Evolutionary conservation across 2,329 filamentous ascomycete species (phyloP).

Genomic region (Clonostachys rhizophaga): DNA sequence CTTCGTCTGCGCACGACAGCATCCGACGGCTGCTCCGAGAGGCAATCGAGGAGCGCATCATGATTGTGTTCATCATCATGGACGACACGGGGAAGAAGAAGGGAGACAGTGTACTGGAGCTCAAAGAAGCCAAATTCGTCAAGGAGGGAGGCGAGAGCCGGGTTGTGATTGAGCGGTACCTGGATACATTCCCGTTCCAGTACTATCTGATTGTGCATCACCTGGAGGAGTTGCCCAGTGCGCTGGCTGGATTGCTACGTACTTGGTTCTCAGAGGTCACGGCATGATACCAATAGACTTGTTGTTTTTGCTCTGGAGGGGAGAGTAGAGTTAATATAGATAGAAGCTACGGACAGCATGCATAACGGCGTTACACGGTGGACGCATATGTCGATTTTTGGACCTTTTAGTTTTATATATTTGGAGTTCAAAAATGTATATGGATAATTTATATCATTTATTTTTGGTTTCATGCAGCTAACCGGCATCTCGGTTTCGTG

Average conservation of each 20-base stretch:
- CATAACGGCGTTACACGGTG: too few relatives aligned
- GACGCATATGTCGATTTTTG: too few relatives aligned
- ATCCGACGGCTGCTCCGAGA: slow-evolving; percentile 80
- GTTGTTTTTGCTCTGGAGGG: too few relatives aligned
- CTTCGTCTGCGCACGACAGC: slow-evolving; percentile 71
- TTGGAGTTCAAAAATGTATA: too few relatives aligned
- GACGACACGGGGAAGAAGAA: slow-evolving; percentile 51
- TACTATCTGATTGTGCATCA: slow-evolving; percentile 96
- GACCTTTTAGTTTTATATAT: too few relatives aligned
- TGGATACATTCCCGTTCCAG: slow-evolving; percentile 94
- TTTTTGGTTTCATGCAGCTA: too few relatives aligned
- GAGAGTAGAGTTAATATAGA: too few relatives aligned
- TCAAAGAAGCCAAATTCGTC: slow-evolving; percentile 82
- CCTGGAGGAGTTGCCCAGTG: slow-evolving; percentile 83
- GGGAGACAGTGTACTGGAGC: slow-evolving; percentile 73
- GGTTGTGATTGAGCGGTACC: slow-evolving; percentile 82
- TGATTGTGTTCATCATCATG: slow-evolving; percentile 97
- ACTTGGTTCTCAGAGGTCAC: slow-evolving; percentile 86
- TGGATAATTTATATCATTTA: too few relatives aligned
- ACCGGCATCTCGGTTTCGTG: too few relatives aligned
- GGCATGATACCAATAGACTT: neutral
- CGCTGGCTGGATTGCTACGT: slow-evolving; percentile 81
- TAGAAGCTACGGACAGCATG: too few relatives aligned
- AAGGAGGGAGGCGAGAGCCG: slow-evolving; percentile 59
- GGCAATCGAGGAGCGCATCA: slow-evolving; percentile 89